Percentiles rank a stretch among this genome's conserved stretches.
phyloP scores from a whole-genome alignment of 1,284 basidiomycete genomes.

The Cryptococcus sp. region DNA sequence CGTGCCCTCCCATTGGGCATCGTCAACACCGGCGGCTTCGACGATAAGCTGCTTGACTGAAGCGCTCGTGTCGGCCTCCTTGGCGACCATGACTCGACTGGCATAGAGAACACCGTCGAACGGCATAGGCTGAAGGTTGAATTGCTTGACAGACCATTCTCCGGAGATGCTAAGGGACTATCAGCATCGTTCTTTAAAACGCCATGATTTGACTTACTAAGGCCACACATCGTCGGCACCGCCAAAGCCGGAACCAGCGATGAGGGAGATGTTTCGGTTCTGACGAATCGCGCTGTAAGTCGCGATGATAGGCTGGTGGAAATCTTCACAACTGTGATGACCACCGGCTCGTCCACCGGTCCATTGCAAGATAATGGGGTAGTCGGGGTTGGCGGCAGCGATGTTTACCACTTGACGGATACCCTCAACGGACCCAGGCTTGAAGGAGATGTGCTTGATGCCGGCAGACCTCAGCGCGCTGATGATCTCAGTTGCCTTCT shows the following conservation, averaged over 20 bases:
- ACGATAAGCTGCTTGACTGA: conserved; percentile 97
- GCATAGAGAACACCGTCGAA: conserved; percentile 97
- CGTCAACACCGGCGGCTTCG: conserved; percentile 87
- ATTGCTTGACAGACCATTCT: conserved; percentile 84
- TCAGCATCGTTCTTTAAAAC: neutral
- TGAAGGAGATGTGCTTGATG: conserved; percentile 94
- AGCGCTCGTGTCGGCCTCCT: conserved; percentile 92
- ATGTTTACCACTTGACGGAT: conserved; percentile 97
- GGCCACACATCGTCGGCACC: conserved; percentile 95
- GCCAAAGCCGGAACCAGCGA: conserved; percentile 97
- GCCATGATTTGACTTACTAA: conserved; percentile 56
- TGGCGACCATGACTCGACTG: conserved; percentile 95
- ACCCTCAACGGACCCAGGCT: conserved; percentile 95
- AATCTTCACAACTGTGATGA: conserved; percentile 97
- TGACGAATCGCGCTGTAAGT: conserved; percentile 90
- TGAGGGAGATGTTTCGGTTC: conserved; percentile 82
- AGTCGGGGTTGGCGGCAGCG: conserved; percentile 89
- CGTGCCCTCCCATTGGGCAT: conserved; percentile 90
- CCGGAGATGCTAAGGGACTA: conserved; percentile 65
- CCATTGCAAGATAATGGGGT: conserved; percentile 98
- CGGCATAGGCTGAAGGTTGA: conserved; percentile 92
- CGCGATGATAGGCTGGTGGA: conserved; percentile 91
- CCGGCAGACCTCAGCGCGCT: conserved; percentile 71
- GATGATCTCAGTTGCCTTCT: conserved; percentile 93
- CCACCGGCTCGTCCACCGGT: conserved; percentile 99